Conservation (phyloP, 2,329 filamentous ascomycete species). For the Talaromyces sp. region DNA sequence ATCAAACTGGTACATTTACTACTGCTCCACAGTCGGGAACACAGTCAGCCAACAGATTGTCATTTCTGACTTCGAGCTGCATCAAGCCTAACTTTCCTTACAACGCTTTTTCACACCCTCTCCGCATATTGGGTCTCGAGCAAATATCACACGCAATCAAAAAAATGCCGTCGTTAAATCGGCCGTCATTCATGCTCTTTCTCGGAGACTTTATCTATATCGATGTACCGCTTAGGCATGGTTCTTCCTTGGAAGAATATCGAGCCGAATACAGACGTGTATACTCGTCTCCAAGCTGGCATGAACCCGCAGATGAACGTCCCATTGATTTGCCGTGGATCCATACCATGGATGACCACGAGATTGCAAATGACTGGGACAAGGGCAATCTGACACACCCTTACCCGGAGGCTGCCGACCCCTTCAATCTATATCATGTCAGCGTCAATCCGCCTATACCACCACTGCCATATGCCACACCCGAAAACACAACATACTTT, state of each 20-base stretch:
- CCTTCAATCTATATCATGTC: slow-evolving; percentile 82
- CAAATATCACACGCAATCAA: slow-evolving; percentile 71
- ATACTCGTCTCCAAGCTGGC: slow-evolving; percentile 95
- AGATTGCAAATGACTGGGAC: slow-evolving; percentile 89
- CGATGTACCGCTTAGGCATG: slow-evolving; percentile 80
- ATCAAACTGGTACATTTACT: slow-evolving; percentile 76
- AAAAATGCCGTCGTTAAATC: slow-evolving; percentile 56
- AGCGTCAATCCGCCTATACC: slow-evolving; percentile 72
- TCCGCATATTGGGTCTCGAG: slow-evolving; percentile 75
- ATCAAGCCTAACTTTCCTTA: slow-evolving; percentile 91
- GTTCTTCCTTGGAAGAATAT: slow-evolving; percentile 69
- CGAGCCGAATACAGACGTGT: slow-evolving; percentile 88
- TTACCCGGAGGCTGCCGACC: slow-evolving; percentile 74
- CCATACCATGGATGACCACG: slow-evolving; percentile 93
- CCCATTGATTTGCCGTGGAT: slow-evolving; percentile 75
- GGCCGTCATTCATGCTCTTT: slow-evolving; percentile 58
- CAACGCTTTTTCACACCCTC: slow-evolving; percentile 72
- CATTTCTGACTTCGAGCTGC: slow-evolving; percentile 88
- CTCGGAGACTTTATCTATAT: slow-evolving; percentile 49
- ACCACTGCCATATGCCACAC: slow-evolving; percentile 48
- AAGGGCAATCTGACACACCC: slow-evolving; percentile 74
- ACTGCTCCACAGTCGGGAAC: slow-evolving; percentile 69
- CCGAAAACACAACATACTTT: slow-evolving; percentile 71
- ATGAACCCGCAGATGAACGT: slow-evolving; percentile 61
- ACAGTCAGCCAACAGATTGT: slow-evolving; percentile 66